Percentiles rank a stretch among this genome's conserved stretches.
Evolutionary conservation across 2,329 filamentous ascomycete genomes (phyloP).

Genomic region (Diplocarpon mali): DNA sequence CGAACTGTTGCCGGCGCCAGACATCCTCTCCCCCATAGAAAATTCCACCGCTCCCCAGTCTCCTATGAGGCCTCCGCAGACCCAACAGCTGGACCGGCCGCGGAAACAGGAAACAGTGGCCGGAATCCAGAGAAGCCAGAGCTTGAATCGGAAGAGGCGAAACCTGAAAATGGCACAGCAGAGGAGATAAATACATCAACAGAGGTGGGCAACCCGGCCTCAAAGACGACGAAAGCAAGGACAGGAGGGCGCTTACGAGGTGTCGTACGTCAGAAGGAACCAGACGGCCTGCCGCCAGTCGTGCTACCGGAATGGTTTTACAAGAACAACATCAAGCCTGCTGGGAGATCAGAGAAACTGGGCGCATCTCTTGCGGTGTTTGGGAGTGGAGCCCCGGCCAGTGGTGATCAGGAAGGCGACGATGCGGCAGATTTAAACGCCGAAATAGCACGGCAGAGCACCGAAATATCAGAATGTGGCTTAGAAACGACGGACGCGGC

Average conservation of each 20-base stretch:
- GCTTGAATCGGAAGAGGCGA: conserved; percentile 8
- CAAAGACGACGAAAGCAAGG: conserved; percentile 14
- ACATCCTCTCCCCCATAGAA: conserved; percentile 20
- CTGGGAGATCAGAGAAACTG: conserved; percentile 9
- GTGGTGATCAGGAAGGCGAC: conserved; percentile 1
- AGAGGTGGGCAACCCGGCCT: conserved; percentile 4
- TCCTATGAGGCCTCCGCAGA: conserved; percentile 20
- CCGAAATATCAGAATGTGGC: conserved; percentile 9
- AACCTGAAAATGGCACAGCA: conserved; percentile 6
- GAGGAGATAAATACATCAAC: not conserved
- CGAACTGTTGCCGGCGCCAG: conserved; percentile 24
- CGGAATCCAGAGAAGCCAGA: conserved; percentile 12
- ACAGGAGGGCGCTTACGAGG: conserved; percentile 9
- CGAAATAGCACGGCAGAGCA: conserved; percentile 1
- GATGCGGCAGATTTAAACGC: conserved; percentile 1
- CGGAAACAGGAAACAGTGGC: conserved; percentile 1
- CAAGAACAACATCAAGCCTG: conserved; percentile 34
- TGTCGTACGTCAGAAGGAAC: conserved; percentile 15
- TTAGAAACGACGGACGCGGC: conserved; percentile 13
- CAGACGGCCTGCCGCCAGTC: conserved; percentile 35
- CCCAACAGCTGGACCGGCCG: conserved; percentile 6
- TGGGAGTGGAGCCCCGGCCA: conserved; percentile 2
- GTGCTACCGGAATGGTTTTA: conserved; percentile 48
- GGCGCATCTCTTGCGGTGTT: conserved; percentile 18
- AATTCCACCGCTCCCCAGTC: conserved; percentile 23